Evolutionary conservation across 176 grass and related monocot genomes (phyloP).

Genomic region (Triticum timopheevii): DNA sequence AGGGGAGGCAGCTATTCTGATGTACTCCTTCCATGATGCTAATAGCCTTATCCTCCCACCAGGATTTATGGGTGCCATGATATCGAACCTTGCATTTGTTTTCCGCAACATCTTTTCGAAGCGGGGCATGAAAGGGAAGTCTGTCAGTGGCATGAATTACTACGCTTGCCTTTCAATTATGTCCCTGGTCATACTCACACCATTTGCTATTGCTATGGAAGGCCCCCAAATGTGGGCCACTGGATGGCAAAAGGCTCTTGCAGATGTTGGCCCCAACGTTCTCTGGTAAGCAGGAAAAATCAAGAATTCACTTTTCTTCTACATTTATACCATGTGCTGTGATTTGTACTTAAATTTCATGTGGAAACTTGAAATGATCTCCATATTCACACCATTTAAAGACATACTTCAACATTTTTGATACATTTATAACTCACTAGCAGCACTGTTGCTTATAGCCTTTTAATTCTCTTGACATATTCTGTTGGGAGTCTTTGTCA

Average conservation of each 20-base stretch:
- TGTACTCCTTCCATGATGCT: conserved; percentile 16
- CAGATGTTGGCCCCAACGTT: conserved; percentile 75
- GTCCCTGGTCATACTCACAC: conserved; percentile 82
- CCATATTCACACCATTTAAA: conserved; percentile 5
- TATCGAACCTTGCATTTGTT: conserved; percentile 98
- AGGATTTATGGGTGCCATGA: conserved; percentile 99
- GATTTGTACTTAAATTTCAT: not conserved
- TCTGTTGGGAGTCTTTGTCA: not conserved
- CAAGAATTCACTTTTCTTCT: conserved; percentile 13
- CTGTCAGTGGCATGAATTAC: conserved; percentile 95
- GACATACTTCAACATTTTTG: not conserved
- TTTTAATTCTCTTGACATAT: not conserved
- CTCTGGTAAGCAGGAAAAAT: conserved; percentile 57
- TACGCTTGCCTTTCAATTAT: conserved; percentile 89
- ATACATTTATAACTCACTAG: conserved; percentile 3
- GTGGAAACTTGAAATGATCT: not conserved
- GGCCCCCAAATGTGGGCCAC: conserved; percentile 83
- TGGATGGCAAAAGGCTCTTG: conserved; percentile 79
- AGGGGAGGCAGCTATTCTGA: not conserved
- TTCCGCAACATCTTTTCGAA: conserved; percentile 95
- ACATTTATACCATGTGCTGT: not conserved
- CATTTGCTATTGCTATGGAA: conserved; percentile 91
- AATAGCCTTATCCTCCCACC: conserved; percentile 33
- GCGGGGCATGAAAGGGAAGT: conserved; percentile 92
- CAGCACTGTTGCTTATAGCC: not conserved